Conservation (phyloP, 106 monocot species). For the Cymbidium sinense region DNA sequence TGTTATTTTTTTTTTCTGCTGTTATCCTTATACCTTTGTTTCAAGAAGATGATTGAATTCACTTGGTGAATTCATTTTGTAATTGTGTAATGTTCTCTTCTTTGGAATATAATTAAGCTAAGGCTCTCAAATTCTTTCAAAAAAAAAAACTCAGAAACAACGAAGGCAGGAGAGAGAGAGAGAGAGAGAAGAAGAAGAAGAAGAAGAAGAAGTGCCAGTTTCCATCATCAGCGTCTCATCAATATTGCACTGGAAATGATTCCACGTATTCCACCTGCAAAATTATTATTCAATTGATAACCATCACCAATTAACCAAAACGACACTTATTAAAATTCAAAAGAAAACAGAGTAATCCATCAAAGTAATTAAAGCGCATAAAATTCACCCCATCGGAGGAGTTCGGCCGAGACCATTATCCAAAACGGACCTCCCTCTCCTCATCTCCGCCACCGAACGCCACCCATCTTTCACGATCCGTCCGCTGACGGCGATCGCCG, state of each 20-base stretch:
- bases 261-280: constrained; percentile 85
- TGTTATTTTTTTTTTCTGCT: too few species aligned
- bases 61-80: too few species aligned
- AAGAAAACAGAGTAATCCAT: background rate
- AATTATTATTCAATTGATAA: background rate
- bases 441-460: background rate
- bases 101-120: too few species aligned
- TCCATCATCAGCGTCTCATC: constrained; percentile 51
- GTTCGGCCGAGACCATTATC: constrained; percentile 16
- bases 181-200: background rate
- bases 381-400: constrained; percentile 17
- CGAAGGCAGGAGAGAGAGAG: background rate
- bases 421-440: background rate
- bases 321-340: too few species aligned
- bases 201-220: constrained; percentile 37
- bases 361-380: background rate
- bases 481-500: background rate
- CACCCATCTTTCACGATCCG: background rate
- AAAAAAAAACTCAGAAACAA: too few species aligned
- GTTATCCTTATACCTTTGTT: too few species aligned
- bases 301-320: too few species aligned
- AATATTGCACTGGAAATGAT: constrained; percentile 66
- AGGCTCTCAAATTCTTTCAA: too few species aligned
- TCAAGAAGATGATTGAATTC: too few species aligned
- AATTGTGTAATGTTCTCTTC: too few species aligned